phyloP scores from a whole-genome alignment of 345 rosid genomes.

The Linum tenue region DNA sequence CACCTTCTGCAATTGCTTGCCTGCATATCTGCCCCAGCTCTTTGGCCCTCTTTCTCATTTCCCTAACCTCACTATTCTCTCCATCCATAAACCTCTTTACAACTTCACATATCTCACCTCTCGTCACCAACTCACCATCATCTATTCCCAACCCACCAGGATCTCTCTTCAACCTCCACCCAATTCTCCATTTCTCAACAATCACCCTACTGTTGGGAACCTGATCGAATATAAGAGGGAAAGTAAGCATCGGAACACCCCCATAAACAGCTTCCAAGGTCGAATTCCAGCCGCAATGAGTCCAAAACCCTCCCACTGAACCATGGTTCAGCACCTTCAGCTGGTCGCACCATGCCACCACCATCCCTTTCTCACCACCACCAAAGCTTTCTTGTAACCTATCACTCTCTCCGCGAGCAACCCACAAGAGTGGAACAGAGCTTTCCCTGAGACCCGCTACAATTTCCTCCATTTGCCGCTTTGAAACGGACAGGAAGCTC shows the following conservation, averaged over 20 bases:
- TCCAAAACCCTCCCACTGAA: conserved; percentile 14
- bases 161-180: conserved; percentile 8
- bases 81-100: conserved; percentile 14
- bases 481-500: conserved; percentile 9
- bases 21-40: conserved; percentile 18
- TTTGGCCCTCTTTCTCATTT: conserved; percentile 25
- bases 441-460: conserved; percentile 1
- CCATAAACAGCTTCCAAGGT: conserved; percentile 8
- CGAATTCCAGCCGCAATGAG: conserved; percentile 15
- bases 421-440: conserved; percentile 12
- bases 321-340: conserved; percentile 12
- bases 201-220: not conserved
- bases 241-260: conserved; percentile 10
- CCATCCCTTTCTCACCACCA: conserved; percentile 10
- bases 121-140: conserved; percentile 18
- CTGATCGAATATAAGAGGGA: conserved; percentile 1
- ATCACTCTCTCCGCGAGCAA: not conserved
- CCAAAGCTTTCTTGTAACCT: conserved; percentile 1
- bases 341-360: conserved; percentile 18
- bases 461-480: conserved; percentile 12
- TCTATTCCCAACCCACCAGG: not conserved
- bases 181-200: conserved; percentile 12
- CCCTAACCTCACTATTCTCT: conserved; percentile 20
- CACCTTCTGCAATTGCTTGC: conserved; percentile 25
- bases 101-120: conserved; percentile 22